phyloP scores from a whole-genome alignment of 1,284 basidiomycete genomes.

The Laetiporus sulphureus region DNA sequence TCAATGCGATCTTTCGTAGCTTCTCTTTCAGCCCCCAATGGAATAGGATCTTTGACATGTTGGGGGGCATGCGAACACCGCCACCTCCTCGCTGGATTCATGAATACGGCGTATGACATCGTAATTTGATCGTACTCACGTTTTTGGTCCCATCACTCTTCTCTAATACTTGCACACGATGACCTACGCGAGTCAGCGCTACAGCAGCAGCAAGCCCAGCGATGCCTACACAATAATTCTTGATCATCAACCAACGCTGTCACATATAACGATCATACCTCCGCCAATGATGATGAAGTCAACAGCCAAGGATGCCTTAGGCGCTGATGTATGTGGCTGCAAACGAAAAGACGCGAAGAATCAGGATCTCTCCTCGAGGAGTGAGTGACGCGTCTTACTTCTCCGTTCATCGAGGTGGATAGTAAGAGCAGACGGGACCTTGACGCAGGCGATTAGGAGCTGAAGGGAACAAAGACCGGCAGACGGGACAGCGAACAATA shows the following conservation, averaged over 20 bases:
- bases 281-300: slow-evolving; percentile 5
- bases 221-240: not conserved
- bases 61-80: slow-evolving; percentile 47
- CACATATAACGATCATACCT: slow-evolving; percentile 1
- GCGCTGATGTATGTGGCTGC: not conserved
- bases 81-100: slow-evolving; percentile 21
- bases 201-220: slow-evolving; percentile 5
- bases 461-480: too few relatives aligned
- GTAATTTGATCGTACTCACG: slow-evolving; percentile 26
- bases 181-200: slow-evolving; percentile 38
- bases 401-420: too few relatives aligned
- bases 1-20: slow-evolving; percentile 29
- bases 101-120: not conserved
- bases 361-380: too few relatives aligned
- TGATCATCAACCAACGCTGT: not conserved
- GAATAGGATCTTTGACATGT: slow-evolving; percentile 49
- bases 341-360: too few relatives aligned
- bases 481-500: too few relatives aligned
- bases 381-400: too few relatives aligned
- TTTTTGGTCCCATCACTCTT: slow-evolving; percentile 27
- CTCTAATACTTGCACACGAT: slow-evolving; percentile 49
- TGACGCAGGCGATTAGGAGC: too few relatives aligned
- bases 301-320: slow-evolving; percentile 1
- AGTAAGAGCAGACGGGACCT: too few relatives aligned
- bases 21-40: slow-evolving; percentile 46